Evolutionary conservation across 2,329 filamentous ascomycete species (phyloP).

Genomic region (Aspergillus versicolor): DNA sequence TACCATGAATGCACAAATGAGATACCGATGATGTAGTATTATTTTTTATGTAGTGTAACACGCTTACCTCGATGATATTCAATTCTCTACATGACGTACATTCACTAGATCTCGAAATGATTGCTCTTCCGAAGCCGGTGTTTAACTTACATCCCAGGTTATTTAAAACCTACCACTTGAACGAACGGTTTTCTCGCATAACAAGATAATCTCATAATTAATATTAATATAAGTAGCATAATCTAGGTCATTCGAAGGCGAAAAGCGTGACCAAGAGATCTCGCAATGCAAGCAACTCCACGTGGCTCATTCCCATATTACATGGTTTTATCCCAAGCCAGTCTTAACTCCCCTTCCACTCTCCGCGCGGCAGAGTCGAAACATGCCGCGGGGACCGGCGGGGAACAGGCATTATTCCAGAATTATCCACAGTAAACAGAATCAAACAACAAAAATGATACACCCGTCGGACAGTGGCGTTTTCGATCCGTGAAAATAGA

Average conservation of each 20-base stretch:
- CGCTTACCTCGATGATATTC: too few relatives aligned
- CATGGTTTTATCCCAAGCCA: conserved; percentile 15
- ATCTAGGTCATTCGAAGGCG: conserved; percentile 20
- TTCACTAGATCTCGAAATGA: not conserved
- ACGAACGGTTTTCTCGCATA: too few relatives aligned
- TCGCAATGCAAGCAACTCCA: conserved; percentile 10
- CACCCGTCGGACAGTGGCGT: not conserved
- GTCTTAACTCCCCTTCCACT: not conserved
- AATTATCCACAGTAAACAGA: conserved; percentile 10
- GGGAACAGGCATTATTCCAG: not conserved
- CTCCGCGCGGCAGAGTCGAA: not conserved
- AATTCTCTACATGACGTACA: too few relatives aligned
- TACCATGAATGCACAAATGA: not conserved
- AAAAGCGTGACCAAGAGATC: not conserved
- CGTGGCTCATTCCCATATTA: conserved; percentile 22
- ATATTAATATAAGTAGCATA: conserved; percentile 24
- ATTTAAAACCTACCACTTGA: too few relatives aligned
- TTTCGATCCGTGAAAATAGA: conserved; percentile 10
- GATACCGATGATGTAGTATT: not conserved
- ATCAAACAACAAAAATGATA: conserved; percentile 7
- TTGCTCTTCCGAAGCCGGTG: not conserved
- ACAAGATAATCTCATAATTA: conserved; percentile 16
- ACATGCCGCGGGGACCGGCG: not conserved
- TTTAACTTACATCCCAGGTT: not conserved
- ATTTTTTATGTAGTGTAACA: not conserved